A percentile compares a stretch with the other conserved stretches of the same genome.
Evolutionary conservation across 2,329 filamentous ascomycete species (phyloP).

Genomic region (Diaporthe humulicola): DNA sequence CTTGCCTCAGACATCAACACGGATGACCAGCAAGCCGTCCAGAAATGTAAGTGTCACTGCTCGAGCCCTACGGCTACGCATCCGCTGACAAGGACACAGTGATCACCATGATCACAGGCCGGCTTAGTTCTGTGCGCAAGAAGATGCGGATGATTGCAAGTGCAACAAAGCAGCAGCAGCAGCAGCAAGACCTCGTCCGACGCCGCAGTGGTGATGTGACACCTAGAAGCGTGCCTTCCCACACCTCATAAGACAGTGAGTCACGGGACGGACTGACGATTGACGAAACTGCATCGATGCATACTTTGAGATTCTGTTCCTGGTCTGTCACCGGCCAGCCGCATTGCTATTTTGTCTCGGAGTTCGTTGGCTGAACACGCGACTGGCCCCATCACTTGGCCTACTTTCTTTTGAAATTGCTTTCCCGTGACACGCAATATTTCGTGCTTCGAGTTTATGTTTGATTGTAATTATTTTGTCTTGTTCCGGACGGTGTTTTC

Average conservation of each 20-base stretch:
- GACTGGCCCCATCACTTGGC: neutral
- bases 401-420: neutral
- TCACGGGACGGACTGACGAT: slow-evolving; percentile 44
- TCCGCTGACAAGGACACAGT: slow-evolving; percentile 57
- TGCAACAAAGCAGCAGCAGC: slow-evolving; percentile 63
- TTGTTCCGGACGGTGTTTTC: neutral
- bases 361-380: slow-evolving; percentile 10
- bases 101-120: slow-evolving; percentile 72
- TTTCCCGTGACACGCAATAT: neutral
- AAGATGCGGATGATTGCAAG: slow-evolving; percentile 73
- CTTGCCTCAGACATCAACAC: slow-evolving; percentile 66
- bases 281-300: slow-evolving; percentile 47
- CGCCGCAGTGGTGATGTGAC: slow-evolving; percentile 69
- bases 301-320: neutral
- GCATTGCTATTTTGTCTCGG: slow-evolving; percentile 17
- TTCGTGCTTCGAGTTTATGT: neutral
- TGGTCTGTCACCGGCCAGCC: neutral
- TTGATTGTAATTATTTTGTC: slow-evolving; percentile 25
- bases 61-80: neutral
- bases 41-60: slow-evolving; percentile 73
- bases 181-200: slow-evolving; percentile 57
- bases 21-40: slow-evolving; percentile 80
- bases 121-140: slow-evolving; percentile 69
- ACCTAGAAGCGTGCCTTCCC: slow-evolving; percentile 66
- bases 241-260: slow-evolving; percentile 53